Conservation (phyloP, 208 protist genomes). For the Spongospora subterranea region DNA sequence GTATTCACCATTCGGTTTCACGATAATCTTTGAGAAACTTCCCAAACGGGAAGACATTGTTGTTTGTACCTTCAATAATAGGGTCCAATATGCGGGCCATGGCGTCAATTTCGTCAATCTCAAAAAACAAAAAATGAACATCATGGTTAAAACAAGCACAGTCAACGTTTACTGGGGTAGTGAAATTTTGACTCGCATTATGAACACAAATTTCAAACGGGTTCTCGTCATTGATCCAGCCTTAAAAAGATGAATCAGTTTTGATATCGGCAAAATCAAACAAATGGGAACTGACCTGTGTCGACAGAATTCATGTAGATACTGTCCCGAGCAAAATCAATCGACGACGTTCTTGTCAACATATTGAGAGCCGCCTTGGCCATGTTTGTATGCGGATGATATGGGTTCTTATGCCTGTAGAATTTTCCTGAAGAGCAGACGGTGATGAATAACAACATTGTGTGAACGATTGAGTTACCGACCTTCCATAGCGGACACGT, state of each 20-base stretch:
- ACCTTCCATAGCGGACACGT: conserved; percentile 96
- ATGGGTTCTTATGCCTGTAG: conserved; percentile 75
- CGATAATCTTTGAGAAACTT: conserved; percentile 79
- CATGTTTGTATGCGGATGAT: conserved; percentile 97
- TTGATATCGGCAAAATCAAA: background rate
- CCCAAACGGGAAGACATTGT: conserved; percentile 64
- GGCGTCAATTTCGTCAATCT: conserved; percentile 46
- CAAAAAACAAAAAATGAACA: background rate
- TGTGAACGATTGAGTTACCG: background rate
- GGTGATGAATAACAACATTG: background rate
- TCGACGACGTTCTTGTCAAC: conserved; percentile 85
- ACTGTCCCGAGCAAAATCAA: conserved; percentile 68
- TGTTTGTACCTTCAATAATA: conserved; percentile 3
- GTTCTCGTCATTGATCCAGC: conserved; percentile 95
- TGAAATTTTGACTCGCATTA: conserved; percentile 67
- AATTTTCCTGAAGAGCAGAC: conserved; percentile 74
- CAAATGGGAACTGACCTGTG: conserved; percentile 78
- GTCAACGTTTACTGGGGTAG: background rate
- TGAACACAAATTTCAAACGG: conserved; percentile 76
- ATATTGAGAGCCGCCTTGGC: conserved; percentile 97
- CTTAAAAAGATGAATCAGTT: conserved; percentile 62
- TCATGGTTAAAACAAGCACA: background rate
- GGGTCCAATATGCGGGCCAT: conserved; percentile 15
- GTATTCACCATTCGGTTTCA: conserved; percentile 66
- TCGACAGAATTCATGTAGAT: conserved; percentile 97